These are phyloP conservation scores for Dichotomopilus funicola DNA, from an alignment of 2,329 filamentous ascomycete genomes.

Conservation along the genomic window DNA sequence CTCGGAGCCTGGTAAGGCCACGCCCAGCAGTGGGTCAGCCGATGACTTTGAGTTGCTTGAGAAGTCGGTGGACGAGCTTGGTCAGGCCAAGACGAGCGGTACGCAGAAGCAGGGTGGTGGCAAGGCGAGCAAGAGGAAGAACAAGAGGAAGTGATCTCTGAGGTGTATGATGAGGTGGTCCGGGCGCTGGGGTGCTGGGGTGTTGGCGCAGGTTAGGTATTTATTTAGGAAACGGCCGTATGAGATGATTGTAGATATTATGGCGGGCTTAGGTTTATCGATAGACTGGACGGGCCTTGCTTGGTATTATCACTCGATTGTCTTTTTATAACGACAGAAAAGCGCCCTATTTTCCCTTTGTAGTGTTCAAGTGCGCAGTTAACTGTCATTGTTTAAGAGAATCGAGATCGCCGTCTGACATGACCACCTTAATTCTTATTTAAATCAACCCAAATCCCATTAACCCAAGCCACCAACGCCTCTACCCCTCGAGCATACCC, in stretches of 20 bases:
- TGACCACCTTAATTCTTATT: background rate
- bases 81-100: conserved; percentile 45
- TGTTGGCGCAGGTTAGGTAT: background rate
- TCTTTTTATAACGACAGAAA: background rate
- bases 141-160: conserved; percentile 44
- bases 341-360: background rate
- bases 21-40: conserved; percentile 51
- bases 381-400: no score
- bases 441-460: background rate
- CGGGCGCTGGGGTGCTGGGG: background rate
- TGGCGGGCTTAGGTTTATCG: background rate
- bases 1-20: conserved; percentile 44
- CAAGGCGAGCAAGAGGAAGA: conserved; percentile 47
- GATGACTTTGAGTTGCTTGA: conserved; percentile 58
- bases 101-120: conserved; percentile 28
- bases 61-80: conserved; percentile 51
- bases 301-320: background rate
- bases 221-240: background rate
- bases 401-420: no score
- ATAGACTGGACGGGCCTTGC: background rate
- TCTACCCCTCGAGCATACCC: background rate
- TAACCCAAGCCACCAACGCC: background rate
- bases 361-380: background rate
- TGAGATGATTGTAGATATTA: background rate
- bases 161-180: background rate